Percentiles rank a stretch among this genome's conserved stretches.
Conservation (phyloP, 768 basidiomycete genomes). For the Cyclocybe cylindracea region DNA sequence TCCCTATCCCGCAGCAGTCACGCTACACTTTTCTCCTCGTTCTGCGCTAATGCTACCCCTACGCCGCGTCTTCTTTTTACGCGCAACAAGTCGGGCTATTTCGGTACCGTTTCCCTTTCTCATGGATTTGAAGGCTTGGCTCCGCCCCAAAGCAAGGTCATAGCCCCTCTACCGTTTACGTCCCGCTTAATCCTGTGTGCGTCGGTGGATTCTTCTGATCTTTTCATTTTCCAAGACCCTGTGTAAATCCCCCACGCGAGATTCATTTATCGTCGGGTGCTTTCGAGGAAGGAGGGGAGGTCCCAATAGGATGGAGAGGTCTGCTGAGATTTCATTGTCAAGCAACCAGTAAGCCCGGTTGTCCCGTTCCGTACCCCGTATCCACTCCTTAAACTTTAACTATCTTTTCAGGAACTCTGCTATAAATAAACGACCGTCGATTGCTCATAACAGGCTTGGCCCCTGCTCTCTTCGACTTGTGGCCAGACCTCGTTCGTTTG, state of each 20-base stretch:
- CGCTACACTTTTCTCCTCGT: not conserved
- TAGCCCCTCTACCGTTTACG: too few species aligned
- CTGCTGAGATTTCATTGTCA: slow-evolving; percentile 10
- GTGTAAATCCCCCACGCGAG: too few species aligned
- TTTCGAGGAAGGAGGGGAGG: too few species aligned
- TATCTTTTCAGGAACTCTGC: slow-evolving; percentile 5
- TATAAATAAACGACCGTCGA: slow-evolving; percentile 13
- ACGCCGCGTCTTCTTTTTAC: not conserved
- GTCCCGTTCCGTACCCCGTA: slow-evolving; percentile 10
- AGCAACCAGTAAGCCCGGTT: slow-evolving; percentile 19
- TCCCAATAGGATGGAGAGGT: too few species aligned
- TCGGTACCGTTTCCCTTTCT: too few species aligned
- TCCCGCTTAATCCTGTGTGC: too few species aligned
- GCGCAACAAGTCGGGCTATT: too few species aligned
- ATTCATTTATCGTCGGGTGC: too few species aligned
- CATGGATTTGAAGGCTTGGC: too few species aligned
- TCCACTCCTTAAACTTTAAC: slow-evolving; percentile 12
- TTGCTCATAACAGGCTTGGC: not conserved
- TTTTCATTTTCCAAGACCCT: too few species aligned
- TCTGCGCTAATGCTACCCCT: not conserved
- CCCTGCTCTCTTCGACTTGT: slow-evolving; percentile 3
- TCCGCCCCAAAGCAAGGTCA: too few species aligned
- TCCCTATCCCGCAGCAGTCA: not conserved
- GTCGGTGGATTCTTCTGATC: too few species aligned
- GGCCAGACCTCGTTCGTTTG: slow-evolving; percentile 1